phyloP scores from a whole-genome alignment of 2,329 filamentous ascomycete species.

The Pseudocercospora macadamiae region DNA sequence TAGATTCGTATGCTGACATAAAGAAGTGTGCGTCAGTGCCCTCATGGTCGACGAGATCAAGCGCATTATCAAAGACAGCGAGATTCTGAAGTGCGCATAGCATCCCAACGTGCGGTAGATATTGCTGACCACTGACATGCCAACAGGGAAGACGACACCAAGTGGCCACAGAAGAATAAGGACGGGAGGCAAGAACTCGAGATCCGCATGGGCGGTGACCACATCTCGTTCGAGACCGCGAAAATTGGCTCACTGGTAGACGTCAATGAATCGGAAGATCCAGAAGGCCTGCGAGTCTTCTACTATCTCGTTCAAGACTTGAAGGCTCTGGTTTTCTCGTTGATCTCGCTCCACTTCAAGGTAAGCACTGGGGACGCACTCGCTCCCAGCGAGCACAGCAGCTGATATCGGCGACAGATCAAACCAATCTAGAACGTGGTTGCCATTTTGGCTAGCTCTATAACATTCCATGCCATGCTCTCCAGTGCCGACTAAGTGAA shows the following conservation, averaged over 20 bases:
- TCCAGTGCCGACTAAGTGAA: too few relatives aligned
- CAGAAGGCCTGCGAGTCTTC: conserved; percentile 93
- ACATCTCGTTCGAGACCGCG: conserved; percentile 98
- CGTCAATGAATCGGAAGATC: conserved; percentile 93
- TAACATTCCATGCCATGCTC: neutral
- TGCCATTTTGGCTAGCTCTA: neutral
- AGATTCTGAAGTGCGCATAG: conserved; percentile 83
- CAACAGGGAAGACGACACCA: conserved; percentile 88
- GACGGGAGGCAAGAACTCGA: conserved; percentile 96
- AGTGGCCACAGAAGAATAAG: conserved; percentile 99
- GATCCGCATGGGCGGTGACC: conserved; percentile 88
- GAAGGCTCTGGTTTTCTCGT: conserved; percentile 92
- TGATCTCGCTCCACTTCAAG: conserved; percentile 98
- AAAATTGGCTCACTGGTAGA: conserved; percentile 98
- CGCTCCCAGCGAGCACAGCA: neutral
- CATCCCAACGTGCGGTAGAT: neutral
- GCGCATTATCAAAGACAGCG: conserved; percentile 93
- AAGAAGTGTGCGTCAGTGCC: conserved; percentile 89
- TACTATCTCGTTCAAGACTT: conserved; percentile 98
- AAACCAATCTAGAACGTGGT: conserved; percentile 35
- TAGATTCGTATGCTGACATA: neutral
- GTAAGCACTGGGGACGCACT: conserved; percentile 43
- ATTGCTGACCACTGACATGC: conserved; percentile 20
- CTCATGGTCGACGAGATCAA: conserved; percentile 92
- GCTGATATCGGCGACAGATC: conserved; percentile 28